Evolutionary conservation across 495 filamentous ascomycete genomes (phyloP), one percentile per base, ranked within the genome.

Genomic region (Cercophora newfieldiana): DNA sequence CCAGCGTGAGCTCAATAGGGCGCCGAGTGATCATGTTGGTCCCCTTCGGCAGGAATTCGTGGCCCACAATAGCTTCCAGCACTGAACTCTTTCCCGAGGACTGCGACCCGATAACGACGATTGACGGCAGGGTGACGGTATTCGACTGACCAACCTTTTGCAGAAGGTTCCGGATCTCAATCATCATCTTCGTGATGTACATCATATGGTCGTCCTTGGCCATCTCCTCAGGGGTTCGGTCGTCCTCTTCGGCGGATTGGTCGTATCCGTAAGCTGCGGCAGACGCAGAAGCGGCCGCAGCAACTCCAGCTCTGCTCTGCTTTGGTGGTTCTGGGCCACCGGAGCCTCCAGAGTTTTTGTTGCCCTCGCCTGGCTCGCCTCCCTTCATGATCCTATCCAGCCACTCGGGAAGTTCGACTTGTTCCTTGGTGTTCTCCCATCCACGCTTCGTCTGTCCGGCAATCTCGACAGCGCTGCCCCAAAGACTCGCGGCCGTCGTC

Each of bases 131-230:
- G 4, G 90, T 94, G 47, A 99, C 81, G 14, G 90, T 85, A 66
- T 88, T 90, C 6, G 93, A 94, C 79, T 99, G 93, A 49, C 95
- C 95, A 54, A 99, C 90, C 21, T 89, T 87, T 72, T 94, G 89
- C 7, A 99, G 81, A 48, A 99, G 92, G 67, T 89, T 93, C 66
- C 96, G 82, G 59, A 99, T 98, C 76, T 99, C 94, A 72, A 99
- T 99, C 95, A 99, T 99, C 78, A 96, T 97, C 79, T 94, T 94
- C 0, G 95, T 99, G 75, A 99, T 82, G 68, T 97, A 81, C 95
- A 99, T 99, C 94, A 99, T 99, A 77, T 99, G 95, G 72, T 99
- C 95, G 72, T 99, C 94, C 71, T 90, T 87, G 4, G 93, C 91
- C 61, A 80, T 79, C 69, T 91, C 83, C 47, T 85, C 86, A 18